These are phyloP conservation scores for Ascochyta lentis DNA, from an alignment of 2,329 filamentous ascomycete genomes.

Conservation along the genomic window DNA sequence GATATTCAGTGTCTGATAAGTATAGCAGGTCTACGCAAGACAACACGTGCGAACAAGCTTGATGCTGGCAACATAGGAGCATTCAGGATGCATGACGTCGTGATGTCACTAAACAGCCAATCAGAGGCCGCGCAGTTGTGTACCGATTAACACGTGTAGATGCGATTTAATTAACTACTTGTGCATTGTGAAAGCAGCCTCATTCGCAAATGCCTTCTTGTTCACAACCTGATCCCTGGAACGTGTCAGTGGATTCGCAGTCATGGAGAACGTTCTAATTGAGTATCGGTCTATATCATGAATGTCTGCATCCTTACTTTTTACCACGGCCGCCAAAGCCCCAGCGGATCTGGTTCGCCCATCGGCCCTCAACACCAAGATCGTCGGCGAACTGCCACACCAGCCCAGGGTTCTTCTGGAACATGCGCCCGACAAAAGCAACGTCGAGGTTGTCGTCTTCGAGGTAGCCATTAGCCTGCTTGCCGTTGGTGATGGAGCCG, in stretches of 20 bases:
- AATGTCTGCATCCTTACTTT: constrained; percentile 34
- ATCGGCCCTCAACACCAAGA: constrained; percentile 72
- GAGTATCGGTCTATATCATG: not conserved
- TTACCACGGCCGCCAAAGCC: constrained; percentile 60
- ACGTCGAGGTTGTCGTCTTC: constrained; percentile 63
- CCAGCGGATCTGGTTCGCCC: constrained; percentile 75
- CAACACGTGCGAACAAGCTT: constrained; percentile 1
- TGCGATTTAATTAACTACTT: not conserved
- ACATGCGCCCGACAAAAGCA: constrained; percentile 76
- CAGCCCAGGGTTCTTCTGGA: constrained; percentile 82
- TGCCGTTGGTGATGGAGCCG: constrained; percentile 73
- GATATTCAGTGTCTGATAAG: no score
- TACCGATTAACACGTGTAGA: not conserved
- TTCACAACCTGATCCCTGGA: constrained; percentile 28
- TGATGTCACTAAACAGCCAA: constrained; percentile 4
- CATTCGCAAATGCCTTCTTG: constrained; percentile 27
- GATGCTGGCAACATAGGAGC: not conserved
- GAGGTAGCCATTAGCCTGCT: constrained; percentile 61
- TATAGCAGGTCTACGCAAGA: not conserved
- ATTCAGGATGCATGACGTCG: constrained; percentile 15
- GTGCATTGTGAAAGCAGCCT: not conserved
- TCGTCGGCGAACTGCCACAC: constrained; percentile 76
- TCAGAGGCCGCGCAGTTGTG: not conserved
- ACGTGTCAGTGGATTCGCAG: constrained; percentile 2
- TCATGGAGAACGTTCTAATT: not conserved